Percentiles rank a stretch among this genome's conserved stretches.
These are phyloP conservation scores for Boletus eberwhitei DNA, from an alignment of 768 basidiomycete genomes.

Conservation along the genomic window DNA sequence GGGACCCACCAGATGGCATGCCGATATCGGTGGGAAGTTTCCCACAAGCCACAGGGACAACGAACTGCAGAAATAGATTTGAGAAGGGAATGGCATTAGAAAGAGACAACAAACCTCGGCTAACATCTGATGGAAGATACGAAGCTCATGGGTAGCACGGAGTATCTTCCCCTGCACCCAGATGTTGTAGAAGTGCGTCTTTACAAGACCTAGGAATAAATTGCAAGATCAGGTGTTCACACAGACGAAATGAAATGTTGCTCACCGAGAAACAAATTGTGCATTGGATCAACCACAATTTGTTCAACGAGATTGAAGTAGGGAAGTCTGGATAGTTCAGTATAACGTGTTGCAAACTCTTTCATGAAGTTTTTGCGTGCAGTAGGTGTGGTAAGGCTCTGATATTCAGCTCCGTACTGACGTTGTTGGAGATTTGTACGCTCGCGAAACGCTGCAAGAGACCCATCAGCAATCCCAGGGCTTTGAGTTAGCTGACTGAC, in stretches of 20 bases:
- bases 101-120: too few relatives aligned
- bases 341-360: background rate
- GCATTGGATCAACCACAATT: background rate
- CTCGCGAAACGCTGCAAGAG: too few relatives aligned
- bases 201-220: too few relatives aligned
- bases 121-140: background rate
- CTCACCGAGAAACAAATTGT: background rate
- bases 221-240: too few relatives aligned
- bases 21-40: background rate
- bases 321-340: background rate
- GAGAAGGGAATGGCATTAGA: too few relatives aligned
- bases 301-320: background rate
- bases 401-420: too few relatives aligned
- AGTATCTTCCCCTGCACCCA: slow-evolving; percentile 13
- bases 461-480: too few relatives aligned
- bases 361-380: background rate
- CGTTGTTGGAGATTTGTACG: too few relatives aligned
- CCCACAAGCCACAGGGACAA: background rate
- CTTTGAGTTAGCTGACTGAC: background rate
- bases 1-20: background rate
- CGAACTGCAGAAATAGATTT: background rate
- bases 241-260: too few relatives aligned
- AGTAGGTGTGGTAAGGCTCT: too few relatives aligned
- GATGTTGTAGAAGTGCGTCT: too few relatives aligned
- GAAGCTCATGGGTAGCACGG: background rate